Evolutionary conservation across 2,329 filamentous ascomycete species (phyloP).

Genomic region (Rasamsonia emersonii): DNA sequence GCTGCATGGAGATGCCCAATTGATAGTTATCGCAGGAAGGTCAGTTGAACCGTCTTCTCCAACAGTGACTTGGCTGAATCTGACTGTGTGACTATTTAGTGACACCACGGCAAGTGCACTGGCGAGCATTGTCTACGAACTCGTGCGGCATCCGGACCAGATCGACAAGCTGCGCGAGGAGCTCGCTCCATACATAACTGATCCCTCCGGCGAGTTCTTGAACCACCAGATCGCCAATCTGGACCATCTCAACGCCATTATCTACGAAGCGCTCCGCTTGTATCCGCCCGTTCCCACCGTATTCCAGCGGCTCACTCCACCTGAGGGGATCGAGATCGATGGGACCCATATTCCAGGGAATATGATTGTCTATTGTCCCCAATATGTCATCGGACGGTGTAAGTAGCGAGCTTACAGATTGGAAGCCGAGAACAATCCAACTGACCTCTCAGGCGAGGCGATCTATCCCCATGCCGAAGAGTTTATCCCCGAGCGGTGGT

Average conservation of each 20-base stretch:
- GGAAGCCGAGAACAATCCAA: not conserved
- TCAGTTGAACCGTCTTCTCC: not conserved
- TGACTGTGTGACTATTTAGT: conserved; percentile 11
- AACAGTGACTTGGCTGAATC: not conserved
- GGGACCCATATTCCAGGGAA: conserved; percentile 22
- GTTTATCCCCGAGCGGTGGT: conserved; percentile 32
- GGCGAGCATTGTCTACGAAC: conserved; percentile 33
- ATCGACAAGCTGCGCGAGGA: conserved; percentile 24
- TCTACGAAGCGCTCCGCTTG: conserved; percentile 35
- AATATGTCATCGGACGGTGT: conserved; percentile 17
- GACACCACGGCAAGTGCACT: conserved; percentile 37
- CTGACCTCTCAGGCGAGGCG: conserved; percentile 13
- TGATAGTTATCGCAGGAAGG: conserved; percentile 23
- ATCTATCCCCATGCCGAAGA: conserved; percentile 17
- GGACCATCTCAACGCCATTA: conserved; percentile 32
- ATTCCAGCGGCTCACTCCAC: conserved; percentile 31
- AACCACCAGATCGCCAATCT: conserved; percentile 8
- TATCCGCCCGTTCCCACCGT: conserved; percentile 35
- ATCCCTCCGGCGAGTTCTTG: conserved; percentile 7
- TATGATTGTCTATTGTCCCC: conserved; percentile 15
- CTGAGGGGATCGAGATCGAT: conserved; percentile 27
- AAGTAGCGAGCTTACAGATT: conserved; percentile 5
- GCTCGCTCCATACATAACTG: conserved; percentile 14
- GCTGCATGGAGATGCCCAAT: conserved; percentile 19
- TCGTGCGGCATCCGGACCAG: conserved; percentile 20